phyloP scores from a whole-genome alignment of 1,284 basidiomycete genomes.

The Microbotryomycetes sp. region DNA sequence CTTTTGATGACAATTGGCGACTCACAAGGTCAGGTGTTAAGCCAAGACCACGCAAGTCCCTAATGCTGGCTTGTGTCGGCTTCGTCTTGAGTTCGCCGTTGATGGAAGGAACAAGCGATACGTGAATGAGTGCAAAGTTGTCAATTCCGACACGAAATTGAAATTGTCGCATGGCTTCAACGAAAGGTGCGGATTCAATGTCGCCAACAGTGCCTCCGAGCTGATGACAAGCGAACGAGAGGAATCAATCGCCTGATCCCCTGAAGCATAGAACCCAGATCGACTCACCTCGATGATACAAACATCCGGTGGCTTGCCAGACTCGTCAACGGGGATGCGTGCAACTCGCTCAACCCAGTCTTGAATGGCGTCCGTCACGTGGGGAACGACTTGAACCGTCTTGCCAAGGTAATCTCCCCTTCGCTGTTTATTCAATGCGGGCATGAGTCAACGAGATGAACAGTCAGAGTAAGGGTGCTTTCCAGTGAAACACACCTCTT shows the following conservation, averaged over 20 bases:
- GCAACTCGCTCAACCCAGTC: slow-evolving; percentile 97
- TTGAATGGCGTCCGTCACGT: slow-evolving; percentile 94
- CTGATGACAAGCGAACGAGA: no score
- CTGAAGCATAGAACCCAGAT: slow-evolving; percentile 23
- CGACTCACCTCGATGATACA: slow-evolving; percentile 85
- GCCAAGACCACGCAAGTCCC: slow-evolving; percentile 87
- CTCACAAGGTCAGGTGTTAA: slow-evolving; percentile 84
- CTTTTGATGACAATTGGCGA: slow-evolving; percentile 16
- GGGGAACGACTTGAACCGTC: slow-evolving; percentile 96
- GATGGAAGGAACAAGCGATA: slow-evolving; percentile 96
- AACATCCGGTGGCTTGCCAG: slow-evolving; percentile 86
- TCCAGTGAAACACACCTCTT: slow-evolving; percentile 60
- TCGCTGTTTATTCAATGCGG: slow-evolving; percentile 52
- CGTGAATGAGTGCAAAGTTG: slow-evolving; percentile 96
- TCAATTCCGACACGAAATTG: slow-evolving; percentile 96
- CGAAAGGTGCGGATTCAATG: slow-evolving; percentile 93
- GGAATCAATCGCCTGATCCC: background rate
- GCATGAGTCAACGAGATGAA: background rate
- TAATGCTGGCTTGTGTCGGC: slow-evolving; percentile 94
- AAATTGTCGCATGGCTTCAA: slow-evolving; percentile 99
- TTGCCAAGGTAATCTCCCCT: slow-evolving; percentile 96
- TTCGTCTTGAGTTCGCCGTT: slow-evolving; percentile 99
- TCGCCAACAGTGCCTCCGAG: slow-evolving; percentile 94
- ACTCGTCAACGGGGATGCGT: slow-evolving; percentile 88
- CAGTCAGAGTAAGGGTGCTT: background rate